Evolutionary conservation across 768 basidiomycete species (phyloP).

Genomic region (Leccinum pellstonianum): DNA sequence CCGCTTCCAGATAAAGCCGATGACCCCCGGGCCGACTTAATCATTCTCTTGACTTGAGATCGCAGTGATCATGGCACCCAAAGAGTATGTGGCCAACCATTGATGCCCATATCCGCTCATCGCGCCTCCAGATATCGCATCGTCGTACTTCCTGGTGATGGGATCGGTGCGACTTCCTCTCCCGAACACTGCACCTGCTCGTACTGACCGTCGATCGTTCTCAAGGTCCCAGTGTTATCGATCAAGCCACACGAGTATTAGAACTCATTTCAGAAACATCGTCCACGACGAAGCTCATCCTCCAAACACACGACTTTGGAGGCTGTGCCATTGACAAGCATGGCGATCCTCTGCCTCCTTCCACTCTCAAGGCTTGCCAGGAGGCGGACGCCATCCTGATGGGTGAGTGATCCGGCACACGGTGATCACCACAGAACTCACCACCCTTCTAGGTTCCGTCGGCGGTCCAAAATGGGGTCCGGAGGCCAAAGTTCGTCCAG

Average conservation of each 20-base stretch:
- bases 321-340: slow-evolving; percentile 88
- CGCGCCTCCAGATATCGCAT: slow-evolving; percentile 67
- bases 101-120: slow-evolving; percentile 9
- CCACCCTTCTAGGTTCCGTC: slow-evolving; percentile 69
- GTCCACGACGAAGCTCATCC: slow-evolving; percentile 63
- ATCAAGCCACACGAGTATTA: slow-evolving; percentile 82
- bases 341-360: slow-evolving; percentile 81
- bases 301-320: slow-evolving; percentile 81
- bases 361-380: slow-evolving; percentile 85
- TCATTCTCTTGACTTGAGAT: neutral
- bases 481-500: slow-evolving; percentile 83
- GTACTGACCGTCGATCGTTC: neutral
- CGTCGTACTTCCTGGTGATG: slow-evolving; percentile 92
- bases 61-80: slow-evolving; percentile 37
- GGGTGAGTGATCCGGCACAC: slow-evolving; percentile 54
- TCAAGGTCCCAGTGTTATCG: slow-evolving; percentile 86
- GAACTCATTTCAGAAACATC: slow-evolving; percentile 64
- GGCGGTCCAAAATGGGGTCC: slow-evolving; percentile 99
- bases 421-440: neutral
- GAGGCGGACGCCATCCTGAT: slow-evolving; percentile 94
- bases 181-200: neutral
- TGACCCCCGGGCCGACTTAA: neutral
- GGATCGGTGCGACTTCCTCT: slow-evolving; percentile 66
- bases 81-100: slow-evolving; percentile 39
- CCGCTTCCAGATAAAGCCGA: neutral